A percentile compares a stretch with the other conserved stretches of the same genome.
Evolutionary conservation across 352 stramenopile species (phyloP).

Genomic region (Globisporangium cystogenes): DNA sequence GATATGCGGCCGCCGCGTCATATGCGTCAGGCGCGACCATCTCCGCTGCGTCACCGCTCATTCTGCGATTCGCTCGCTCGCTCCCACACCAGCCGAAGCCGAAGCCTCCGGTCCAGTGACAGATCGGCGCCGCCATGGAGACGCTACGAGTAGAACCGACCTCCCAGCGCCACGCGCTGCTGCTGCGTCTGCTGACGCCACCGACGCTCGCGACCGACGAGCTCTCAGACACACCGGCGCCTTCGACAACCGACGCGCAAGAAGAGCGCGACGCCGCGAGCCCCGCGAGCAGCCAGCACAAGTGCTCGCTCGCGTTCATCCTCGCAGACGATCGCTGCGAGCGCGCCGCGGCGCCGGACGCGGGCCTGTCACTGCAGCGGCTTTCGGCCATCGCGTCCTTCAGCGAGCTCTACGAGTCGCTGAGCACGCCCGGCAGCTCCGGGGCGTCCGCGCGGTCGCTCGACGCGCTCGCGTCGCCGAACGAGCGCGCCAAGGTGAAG

Average conservation of each 20-base stretch:
- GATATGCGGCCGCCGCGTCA: not conserved
- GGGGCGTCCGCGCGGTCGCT: slow-evolving; percentile 1
- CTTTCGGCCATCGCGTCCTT: not conserved
- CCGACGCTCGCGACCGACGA: not conserved
- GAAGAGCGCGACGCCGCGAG: slow-evolving; percentile 4
- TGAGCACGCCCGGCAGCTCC: not conserved
- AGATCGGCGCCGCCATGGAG: too few species aligned
- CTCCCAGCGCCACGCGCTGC: slow-evolving; percentile 7
- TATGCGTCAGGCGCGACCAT: not conserved
- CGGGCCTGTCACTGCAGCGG: slow-evolving; percentile 17
- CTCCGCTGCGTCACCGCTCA: not conserved
- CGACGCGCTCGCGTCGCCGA: slow-evolving; percentile 5
- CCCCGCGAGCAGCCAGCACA: slow-evolving; percentile 22
- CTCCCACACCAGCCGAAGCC: too few species aligned
- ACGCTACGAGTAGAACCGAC: too few species aligned
- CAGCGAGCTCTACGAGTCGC: not conserved
- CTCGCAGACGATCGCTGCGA: slow-evolving; percentile 22
- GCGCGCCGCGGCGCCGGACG: slow-evolving; percentile 12
- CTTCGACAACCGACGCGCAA: not conserved
- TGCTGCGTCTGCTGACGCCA: not conserved
- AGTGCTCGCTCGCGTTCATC: slow-evolving; percentile 53
- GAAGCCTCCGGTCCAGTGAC: not conserved
- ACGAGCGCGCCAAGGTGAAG: slow-evolving; percentile 9
- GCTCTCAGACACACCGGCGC: too few species aligned
- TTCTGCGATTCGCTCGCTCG: not conserved